phyloP scores from a whole-genome alignment of 2,329 filamentous ascomycete genomes.

The Cordyceps farinosa region DNA sequence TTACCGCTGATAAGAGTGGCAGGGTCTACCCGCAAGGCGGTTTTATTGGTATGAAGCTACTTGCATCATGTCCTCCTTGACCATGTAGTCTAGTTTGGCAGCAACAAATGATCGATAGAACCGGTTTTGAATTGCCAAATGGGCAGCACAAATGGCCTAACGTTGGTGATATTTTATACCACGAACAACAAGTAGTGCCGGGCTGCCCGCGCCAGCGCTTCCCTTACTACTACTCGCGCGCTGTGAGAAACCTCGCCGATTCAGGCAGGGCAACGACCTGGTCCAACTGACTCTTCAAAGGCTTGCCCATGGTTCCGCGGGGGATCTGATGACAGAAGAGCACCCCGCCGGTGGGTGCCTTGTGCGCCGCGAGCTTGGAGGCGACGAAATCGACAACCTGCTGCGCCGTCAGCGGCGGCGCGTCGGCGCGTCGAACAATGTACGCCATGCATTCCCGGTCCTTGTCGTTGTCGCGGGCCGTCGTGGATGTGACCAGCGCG shows the following conservation, averaged over 20 bases:
- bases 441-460: conserved; percentile 12
- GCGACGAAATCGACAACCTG: conserved; percentile 4
- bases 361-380: conserved; percentile 3
- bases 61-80: no score
- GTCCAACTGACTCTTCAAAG: not conserved
- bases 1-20: no score
- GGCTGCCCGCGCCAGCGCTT: not conserved
- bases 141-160: no score
- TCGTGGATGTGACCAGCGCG: not conserved
- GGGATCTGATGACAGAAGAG: conserved; percentile 9
- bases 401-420: conserved; percentile 6
- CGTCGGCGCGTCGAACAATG: not conserved
- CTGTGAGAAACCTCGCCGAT: not conserved
- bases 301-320: conserved; percentile 10
- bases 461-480: not conserved
- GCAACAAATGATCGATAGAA: no score
- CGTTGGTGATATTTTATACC: no score
- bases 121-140: no score
- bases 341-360: conserved; percentile 7
- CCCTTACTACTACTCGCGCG: not conserved
- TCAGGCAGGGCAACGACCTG: not conserved
- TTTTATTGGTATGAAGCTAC: no score
- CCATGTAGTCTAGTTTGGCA: no score
- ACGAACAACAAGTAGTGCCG: no score
- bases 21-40: no score